Evolutionary conservation across 306 rosid species (phyloP).

Genomic region (Cucurbita argyrosperma): DNA sequence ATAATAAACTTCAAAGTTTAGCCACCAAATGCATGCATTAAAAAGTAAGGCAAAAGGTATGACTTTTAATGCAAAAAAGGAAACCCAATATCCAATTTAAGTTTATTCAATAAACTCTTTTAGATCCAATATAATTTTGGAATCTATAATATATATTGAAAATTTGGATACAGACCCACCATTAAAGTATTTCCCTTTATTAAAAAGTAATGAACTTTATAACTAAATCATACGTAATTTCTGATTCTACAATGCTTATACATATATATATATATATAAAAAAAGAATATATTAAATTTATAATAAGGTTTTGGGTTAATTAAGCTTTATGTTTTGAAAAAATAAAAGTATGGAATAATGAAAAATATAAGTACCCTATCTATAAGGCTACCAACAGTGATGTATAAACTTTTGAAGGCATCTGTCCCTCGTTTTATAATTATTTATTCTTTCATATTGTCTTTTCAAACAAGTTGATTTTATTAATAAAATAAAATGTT

Average conservation of each 20-base stretch:
- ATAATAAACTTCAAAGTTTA: not conserved
- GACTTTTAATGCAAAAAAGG: not conserved
- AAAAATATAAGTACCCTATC: not conserved
- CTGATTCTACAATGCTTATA: not conserved
- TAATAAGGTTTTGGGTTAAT: too few species aligned
- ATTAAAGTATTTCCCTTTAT: not conserved
- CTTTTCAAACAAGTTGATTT: slow-evolving; percentile 1
- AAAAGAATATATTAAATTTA: not conserved
- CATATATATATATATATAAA: not conserved
- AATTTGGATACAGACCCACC: not conserved
- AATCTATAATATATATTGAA: not conserved
- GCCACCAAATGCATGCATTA: not conserved
- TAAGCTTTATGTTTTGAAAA: not conserved
- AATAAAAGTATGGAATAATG: not conserved
- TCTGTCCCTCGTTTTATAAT: not conserved
- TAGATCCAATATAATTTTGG: not conserved
- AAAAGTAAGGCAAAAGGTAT: not conserved
- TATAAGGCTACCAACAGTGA: slow-evolving; percentile 3
- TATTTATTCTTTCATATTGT: not conserved
- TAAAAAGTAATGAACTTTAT: not conserved
- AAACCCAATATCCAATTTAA: not conserved
- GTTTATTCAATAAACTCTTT: not conserved
- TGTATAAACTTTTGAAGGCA: not conserved
- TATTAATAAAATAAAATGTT: not conserved
- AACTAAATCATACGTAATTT: not conserved